These are phyloP conservation scores for Didymella pinodella DNA, from an alignment of 2,329 filamentous ascomycete species.

Conservation along the genomic window DNA sequence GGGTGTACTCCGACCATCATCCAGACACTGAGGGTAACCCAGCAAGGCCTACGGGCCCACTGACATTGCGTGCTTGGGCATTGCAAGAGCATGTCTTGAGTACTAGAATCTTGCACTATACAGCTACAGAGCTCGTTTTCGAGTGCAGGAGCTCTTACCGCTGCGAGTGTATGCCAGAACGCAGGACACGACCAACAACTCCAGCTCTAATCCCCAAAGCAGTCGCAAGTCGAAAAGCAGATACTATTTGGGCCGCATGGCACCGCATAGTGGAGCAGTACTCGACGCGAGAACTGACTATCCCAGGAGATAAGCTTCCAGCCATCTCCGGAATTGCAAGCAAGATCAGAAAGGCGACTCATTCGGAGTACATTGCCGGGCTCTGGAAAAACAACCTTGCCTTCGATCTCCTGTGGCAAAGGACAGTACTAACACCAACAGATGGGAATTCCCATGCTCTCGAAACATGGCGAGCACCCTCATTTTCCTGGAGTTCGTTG, in stretches of 20 bases:
- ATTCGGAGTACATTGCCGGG: conserved; percentile 46
- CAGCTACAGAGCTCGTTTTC: conserved; percentile 44
- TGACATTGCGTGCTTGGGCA: conserved; percentile 43
- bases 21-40: conserved; percentile 31
- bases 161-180: conserved; percentile 44
- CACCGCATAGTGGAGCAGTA: conserved; percentile 45
- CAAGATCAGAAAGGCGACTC: conserved; percentile 40
- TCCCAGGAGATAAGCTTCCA: conserved; percentile 41
- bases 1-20: conserved; percentile 41
- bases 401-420: conserved; percentile 43
- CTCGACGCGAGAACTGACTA: conserved; percentile 37
- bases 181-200: conserved; percentile 39
- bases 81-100: conserved; percentile 47
- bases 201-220: conserved; percentile 46
- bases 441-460: conserved; percentile 22
- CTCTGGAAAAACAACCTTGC: conserved; percentile 44
- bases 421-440: conserved; percentile 9
- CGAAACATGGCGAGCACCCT: conserved; percentile 40
- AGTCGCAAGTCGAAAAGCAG: conserved; percentile 33
- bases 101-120: conserved; percentile 46
- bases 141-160: conserved; percentile 45
- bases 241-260: conserved; percentile 41
- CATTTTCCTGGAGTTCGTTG: conserved; percentile 47
- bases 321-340: conserved; percentile 48
- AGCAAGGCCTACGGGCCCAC: conserved; percentile 36